phyloP scores from a whole-genome alignment of 1,139 yeast genomes.

The Geotrichum macrosporum region DNA sequence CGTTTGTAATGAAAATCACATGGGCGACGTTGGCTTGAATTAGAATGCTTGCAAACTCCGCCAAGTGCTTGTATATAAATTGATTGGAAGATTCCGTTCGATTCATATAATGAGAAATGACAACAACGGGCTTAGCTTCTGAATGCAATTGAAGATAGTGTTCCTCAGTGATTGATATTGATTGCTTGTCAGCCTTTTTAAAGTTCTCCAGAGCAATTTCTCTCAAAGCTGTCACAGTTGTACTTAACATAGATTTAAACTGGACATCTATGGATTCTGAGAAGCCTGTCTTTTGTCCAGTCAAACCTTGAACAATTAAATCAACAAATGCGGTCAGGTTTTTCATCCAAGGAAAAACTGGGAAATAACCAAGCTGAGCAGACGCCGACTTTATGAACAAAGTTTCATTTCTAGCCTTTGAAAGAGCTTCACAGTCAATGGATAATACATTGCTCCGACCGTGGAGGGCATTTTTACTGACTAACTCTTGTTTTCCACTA shows the following conservation, averaged over 20 bases:
- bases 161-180: slow-evolving; percentile 54
- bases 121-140: slow-evolving; percentile 79
- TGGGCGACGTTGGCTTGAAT: slow-evolving; percentile 80
- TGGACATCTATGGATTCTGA: slow-evolving; percentile 83
- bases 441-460: slow-evolving; percentile 57
- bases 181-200: slow-evolving; percentile 29
- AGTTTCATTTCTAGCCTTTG: slow-evolving; percentile 70
- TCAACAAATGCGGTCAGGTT: slow-evolving; percentile 75
- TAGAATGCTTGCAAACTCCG: slow-evolving; percentile 84
- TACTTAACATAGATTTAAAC: slow-evolving; percentile 71
- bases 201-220: slow-evolving; percentile 54
- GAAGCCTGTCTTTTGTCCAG: slow-evolving; percentile 92
- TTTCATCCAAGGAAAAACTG: slow-evolving; percentile 90
- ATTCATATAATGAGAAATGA: slow-evolving; percentile 66
- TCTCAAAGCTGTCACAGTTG: slow-evolving; percentile 69
- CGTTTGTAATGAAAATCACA: slow-evolving; percentile 81
- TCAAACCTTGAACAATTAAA: slow-evolving; percentile 79
- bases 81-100: slow-evolving; percentile 49
- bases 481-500: slow-evolving; percentile 81
- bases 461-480: slow-evolving; percentile 61
- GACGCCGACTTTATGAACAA: slow-evolving; percentile 66
- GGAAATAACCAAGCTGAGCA: slow-evolving; percentile 79
- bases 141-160: slow-evolving; percentile 84
- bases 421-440: slow-evolving; percentile 73
- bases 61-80: slow-evolving; percentile 67